phyloP scores from a whole-genome alignment of 805 yeast genomes.

The Metschnikowia kunwiensis region DNA sequence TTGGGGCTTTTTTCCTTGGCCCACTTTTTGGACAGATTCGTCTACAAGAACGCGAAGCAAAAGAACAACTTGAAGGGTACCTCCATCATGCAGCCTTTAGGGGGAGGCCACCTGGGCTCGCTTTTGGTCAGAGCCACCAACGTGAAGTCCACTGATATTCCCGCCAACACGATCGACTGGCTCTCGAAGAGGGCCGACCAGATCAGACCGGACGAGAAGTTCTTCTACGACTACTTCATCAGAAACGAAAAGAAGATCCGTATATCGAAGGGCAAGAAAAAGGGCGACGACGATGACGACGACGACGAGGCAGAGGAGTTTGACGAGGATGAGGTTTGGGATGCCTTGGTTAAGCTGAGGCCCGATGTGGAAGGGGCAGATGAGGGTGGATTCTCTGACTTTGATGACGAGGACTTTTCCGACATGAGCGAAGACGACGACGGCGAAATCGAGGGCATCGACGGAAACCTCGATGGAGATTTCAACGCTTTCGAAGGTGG shows the following conservation, averaged over 20 bases:
- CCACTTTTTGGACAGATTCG: constrained; percentile 93
- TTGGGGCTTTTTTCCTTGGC: constrained; percentile 80
- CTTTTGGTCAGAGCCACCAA: constrained; percentile 64
- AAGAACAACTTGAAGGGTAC: constrained; percentile 73
- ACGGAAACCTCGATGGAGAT: constrained; percentile 1
- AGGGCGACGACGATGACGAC: constrained; percentile 31
- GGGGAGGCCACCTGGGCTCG: constrained; percentile 75
- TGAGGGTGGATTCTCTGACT: constrained; percentile 32
- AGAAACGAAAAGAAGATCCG: constrained; percentile 47
- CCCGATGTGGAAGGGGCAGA: constrained; percentile 60
- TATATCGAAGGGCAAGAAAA: constrained; percentile 19
- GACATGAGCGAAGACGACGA: constrained; percentile 31
- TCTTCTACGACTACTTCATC: constrained; percentile 82
- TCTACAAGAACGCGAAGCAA: constrained; percentile 86
- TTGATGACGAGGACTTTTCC: constrained; percentile 44
- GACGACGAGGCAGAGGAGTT: constrained; percentile 39
- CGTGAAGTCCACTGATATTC: constrained; percentile 43
- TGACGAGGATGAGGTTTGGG: constrained; percentile 75
- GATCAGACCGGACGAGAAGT: constrained; percentile 81
- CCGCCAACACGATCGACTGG: constrained; percentile 89
- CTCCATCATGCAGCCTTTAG: constrained; percentile 96
- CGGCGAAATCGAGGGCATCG: constrained; percentile 30
- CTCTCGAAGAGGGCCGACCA: constrained; percentile 56
- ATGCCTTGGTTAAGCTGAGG: constrained; percentile 69
- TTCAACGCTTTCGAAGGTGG: constrained; percentile 23